These are phyloP conservation scores for Penicillium cataractarum DNA, from an alignment of 495 filamentous ascomycete species.

Conservation along the genomic window DNA sequence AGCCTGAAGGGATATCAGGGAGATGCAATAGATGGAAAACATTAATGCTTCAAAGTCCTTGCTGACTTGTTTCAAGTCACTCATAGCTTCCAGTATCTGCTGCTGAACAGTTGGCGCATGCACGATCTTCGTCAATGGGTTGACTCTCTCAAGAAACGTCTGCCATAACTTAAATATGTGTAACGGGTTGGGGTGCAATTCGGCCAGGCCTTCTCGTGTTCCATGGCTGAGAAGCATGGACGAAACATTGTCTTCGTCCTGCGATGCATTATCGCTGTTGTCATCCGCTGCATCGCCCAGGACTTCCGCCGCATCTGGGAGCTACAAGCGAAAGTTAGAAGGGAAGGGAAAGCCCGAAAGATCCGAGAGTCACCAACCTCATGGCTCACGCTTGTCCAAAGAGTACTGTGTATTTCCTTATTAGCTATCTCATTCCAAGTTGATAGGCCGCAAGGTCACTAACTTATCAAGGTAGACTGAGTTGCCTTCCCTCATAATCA, in stretches of 20 bases:
- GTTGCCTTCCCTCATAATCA: conserved; percentile 42
- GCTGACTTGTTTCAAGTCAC: conserved; percentile 33
- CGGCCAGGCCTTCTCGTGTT: conserved; percentile 20
- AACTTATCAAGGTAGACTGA: conserved; percentile 55
- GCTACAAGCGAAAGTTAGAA: conserved; percentile 29
- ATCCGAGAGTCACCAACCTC: conserved; percentile 41
- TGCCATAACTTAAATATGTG: conserved; percentile 77
- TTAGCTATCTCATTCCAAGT: not conserved
- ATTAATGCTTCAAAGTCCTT: conserved; percentile 49
- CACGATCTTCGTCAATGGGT: conserved; percentile 71
- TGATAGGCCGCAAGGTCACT: conserved; percentile 4
- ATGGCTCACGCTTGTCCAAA: conserved; percentile 56
- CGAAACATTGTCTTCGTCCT: conserved; percentile 28
- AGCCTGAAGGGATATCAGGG: conserved; percentile 42
- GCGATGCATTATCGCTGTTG: conserved; percentile 17
- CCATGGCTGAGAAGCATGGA: conserved; percentile 27
- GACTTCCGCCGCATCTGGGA: conserved; percentile 53
- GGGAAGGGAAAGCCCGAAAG: not conserved
- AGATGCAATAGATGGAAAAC: conserved; percentile 53
- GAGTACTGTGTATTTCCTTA: conserved; percentile 30
- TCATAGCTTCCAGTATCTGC: conserved; percentile 44
- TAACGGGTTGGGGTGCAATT: conserved; percentile 65
- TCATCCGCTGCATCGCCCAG: conserved; percentile 31
- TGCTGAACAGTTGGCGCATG: conserved; percentile 63
- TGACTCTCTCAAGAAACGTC: conserved; percentile 65